Conservation (phyloP, 2,329 filamentous ascomycete genomes). For the Knoxdaviesia capensis region DNA sequence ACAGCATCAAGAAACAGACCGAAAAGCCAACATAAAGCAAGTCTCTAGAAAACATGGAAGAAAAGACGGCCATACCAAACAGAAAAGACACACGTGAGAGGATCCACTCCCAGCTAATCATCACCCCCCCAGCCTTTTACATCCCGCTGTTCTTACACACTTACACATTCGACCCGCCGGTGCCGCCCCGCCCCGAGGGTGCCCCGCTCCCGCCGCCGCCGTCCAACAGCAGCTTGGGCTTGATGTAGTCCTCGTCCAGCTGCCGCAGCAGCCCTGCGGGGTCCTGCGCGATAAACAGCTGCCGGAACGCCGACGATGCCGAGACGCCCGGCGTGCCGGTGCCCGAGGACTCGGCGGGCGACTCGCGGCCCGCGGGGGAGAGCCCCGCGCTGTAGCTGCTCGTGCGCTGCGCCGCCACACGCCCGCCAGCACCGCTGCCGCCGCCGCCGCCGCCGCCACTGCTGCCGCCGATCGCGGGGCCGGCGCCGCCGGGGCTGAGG, state of each 20-base stretch:
- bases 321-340: constrained; percentile 15
- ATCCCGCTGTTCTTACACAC: too few relatives aligned
- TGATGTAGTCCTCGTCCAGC: constrained; percentile 90
- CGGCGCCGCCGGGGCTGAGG: constrained; percentile 3
- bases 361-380: too few relatives aligned
- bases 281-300: constrained; percentile 70
- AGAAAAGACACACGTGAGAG: not conserved
- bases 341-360: too few relatives aligned
- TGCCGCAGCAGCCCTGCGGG: constrained; percentile 79
- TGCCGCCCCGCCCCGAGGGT: constrained; percentile 6
- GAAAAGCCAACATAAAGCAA: not conserved
- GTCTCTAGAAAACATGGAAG: not conserved
- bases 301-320: constrained; percentile 56
- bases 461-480: constrained; percentile 5
- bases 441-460: constrained; percentile 4
- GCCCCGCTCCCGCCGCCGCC: constrained; percentile 18
- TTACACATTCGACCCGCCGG: constrained; percentile 7
- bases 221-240: constrained; percentile 74
- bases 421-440: not conserved
- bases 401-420: too few relatives aligned
- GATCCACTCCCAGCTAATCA: not conserved
- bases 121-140: not conserved
- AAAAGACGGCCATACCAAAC: not conserved
- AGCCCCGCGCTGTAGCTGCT: too few relatives aligned
- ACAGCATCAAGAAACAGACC: not conserved